Percentiles rank a stretch among this genome's conserved stretches.
phyloP scores from a whole-genome alignment of 441 rosid genomes.

The Erodium trifolium region DNA sequence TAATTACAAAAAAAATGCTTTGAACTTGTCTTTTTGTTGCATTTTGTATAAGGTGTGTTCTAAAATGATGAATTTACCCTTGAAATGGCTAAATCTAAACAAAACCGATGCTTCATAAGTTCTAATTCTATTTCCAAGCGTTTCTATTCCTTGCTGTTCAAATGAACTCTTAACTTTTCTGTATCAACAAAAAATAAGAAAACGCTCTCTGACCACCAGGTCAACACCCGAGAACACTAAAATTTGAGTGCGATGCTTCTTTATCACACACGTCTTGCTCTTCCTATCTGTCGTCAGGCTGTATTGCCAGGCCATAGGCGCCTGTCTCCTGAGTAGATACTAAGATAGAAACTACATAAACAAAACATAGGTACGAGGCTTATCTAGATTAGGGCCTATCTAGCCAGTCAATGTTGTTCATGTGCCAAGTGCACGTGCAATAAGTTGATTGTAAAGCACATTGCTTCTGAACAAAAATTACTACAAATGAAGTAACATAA shows the following conservation, averaged over 20 bases:
- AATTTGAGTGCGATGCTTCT: no score
- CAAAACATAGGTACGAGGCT: neutral
- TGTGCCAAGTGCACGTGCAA: neutral
- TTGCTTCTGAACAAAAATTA: neutral
- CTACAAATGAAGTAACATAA: neutral
- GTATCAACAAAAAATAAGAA: no score
- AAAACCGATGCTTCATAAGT: no score
- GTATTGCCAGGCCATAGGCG: neutral
- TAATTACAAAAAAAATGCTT: no score
- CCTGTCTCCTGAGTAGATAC: neutral
- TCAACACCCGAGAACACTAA: no score
- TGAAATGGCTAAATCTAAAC: no score
- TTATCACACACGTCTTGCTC: neutral
- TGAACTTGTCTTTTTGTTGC: no score
- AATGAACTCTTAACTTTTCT: no score
- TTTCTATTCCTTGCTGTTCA: no score
- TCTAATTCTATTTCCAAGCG: neutral
- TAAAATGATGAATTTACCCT: no score
- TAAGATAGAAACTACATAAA: neutral
- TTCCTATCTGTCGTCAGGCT: neutral
- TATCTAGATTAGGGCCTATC: neutral
- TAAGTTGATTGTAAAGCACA: neutral
- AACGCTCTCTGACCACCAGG: no score
- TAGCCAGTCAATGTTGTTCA: neutral
- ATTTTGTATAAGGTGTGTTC: no score